Evolutionary conservation across 495 filamentous ascomycete genomes (phyloP).

Genomic region (Talaromyces nanjingensis): DNA sequence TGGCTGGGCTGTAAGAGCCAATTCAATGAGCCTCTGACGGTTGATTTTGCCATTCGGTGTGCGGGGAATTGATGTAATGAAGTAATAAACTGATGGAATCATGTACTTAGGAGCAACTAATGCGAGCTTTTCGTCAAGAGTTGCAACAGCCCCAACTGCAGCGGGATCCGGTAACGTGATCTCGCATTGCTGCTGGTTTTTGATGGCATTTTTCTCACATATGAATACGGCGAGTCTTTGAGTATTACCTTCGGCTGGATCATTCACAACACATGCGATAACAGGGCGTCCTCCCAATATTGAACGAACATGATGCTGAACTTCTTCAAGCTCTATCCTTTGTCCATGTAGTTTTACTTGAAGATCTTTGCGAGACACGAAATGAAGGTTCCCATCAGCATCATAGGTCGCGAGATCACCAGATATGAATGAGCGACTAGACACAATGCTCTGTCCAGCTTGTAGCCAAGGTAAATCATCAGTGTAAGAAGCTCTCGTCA

Average conservation of each 20-base stretch:
- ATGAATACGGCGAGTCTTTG: no score
- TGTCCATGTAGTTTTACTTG: conserved; percentile 41
- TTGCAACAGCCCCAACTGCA: neutral
- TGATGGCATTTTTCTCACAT: no score
- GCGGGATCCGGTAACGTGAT: neutral
- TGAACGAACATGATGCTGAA: conserved; percentile 21
- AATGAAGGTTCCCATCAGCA: conserved; percentile 28
- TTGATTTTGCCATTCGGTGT: conserved; percentile 47
- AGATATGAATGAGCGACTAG: conserved; percentile 10
- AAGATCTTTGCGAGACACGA: conserved; percentile 34
- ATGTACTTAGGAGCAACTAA: conserved; percentile 32
- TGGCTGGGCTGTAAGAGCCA: conserved; percentile 11
- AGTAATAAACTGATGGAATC: conserved; percentile 47
- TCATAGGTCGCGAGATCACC: conserved; percentile 30
- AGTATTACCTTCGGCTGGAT: no score
- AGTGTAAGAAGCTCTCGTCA: conserved; percentile 22
- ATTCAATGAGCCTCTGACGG: conserved; percentile 33
- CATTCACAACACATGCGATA: no score
- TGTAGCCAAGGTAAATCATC: conserved; percentile 11
- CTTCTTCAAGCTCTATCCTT: conserved; percentile 38
- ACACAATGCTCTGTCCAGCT: no score
- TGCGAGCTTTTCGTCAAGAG: conserved; percentile 9
- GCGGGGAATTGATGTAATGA: conserved; percentile 39
- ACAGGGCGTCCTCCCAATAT: neutral
- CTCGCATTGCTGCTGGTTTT: neutral